Percentiles rank a stretch among this genome's conserved stretches.
Evolutionary conservation across 2,329 filamentous ascomycete species (phyloP).

Genomic region (Laburnicola sp.): DNA sequence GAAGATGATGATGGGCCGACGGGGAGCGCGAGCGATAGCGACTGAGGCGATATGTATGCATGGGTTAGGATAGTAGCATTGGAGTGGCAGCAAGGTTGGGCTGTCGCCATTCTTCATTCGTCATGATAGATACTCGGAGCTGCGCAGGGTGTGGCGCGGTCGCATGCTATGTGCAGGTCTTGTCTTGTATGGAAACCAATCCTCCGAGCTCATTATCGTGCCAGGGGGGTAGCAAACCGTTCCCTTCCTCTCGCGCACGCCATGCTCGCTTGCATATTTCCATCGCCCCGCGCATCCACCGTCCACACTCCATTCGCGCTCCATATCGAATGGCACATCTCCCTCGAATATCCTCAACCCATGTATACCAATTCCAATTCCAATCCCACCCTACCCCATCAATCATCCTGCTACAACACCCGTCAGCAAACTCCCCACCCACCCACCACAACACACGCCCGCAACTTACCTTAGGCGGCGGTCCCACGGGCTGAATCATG

Average conservation of each 20-base stretch:
- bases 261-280: no score
- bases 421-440: slow-evolving; percentile 8
- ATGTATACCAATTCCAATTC: no score
- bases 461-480: slow-evolving; percentile 62
- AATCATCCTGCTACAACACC: slow-evolving; percentile 26
- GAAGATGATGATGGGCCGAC: slow-evolving; percentile 53
- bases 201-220: no score
- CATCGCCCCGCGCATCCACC: no score
- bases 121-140: no score
- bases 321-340: neutral
- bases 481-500: slow-evolving; percentile 68
- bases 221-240: no score
- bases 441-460: neutral
- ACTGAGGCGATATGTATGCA: slow-evolving; percentile 15
- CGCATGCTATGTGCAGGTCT: no score
- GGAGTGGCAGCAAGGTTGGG: neutral
- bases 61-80: neutral
- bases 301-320: neutral
- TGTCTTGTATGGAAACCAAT: neutral
- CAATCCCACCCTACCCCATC: slow-evolving; percentile 8
- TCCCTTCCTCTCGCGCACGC: no score
- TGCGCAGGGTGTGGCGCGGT: no score
- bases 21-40: slow-evolving; percentile 55
- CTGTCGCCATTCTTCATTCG: neutral
- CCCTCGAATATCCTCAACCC: no score